Percentiles rank a stretch among this genome's conserved stretches.
Conservation (phyloP, 345 rosid species). For the Eucalyptus cladocalyx region DNA sequence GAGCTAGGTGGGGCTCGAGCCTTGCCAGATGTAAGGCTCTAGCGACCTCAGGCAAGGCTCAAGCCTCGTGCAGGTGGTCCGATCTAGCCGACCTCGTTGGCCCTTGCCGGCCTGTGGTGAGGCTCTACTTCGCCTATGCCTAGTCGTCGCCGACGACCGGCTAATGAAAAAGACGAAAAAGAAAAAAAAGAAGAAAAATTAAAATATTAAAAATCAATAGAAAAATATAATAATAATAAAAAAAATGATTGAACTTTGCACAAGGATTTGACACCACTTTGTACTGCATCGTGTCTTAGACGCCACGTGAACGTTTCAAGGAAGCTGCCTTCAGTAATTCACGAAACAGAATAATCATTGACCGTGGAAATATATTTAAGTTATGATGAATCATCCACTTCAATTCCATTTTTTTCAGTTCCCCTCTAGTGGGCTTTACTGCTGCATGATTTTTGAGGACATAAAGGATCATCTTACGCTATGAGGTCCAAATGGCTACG, state of each 20-base stretch:
- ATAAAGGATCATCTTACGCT: neutral
- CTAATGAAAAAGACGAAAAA: too few relatives aligned
- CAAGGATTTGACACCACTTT: neutral
- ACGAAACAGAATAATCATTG: neutral
- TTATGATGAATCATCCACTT: neutral
- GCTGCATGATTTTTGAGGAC: neutral
- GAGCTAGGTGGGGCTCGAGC: too few relatives aligned
- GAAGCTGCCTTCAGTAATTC: neutral
- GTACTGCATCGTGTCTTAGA: neutral
- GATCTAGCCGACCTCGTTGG: too few relatives aligned
- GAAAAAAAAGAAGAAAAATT: too few relatives aligned
- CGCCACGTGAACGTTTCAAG: neutral
- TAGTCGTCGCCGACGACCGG: accelerated
- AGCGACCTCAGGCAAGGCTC: too few relatives aligned
- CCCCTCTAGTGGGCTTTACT: neutral
- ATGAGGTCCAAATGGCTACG: neutral
- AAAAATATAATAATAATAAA: too few relatives aligned
- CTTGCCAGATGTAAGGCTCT: too few relatives aligned
- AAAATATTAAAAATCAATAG: too few relatives aligned
- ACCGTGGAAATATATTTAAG: neutral
- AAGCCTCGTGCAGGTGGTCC: accelerated
- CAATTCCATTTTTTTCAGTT: neutral
- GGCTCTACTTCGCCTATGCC: too few relatives aligned
- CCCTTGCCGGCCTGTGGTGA: accelerated
- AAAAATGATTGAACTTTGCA: too few relatives aligned